These are phyloP conservation scores for Penicillium sp. DNA, from an alignment of 2,329 filamentous ascomycete species.

Conservation along the genomic window DNA sequence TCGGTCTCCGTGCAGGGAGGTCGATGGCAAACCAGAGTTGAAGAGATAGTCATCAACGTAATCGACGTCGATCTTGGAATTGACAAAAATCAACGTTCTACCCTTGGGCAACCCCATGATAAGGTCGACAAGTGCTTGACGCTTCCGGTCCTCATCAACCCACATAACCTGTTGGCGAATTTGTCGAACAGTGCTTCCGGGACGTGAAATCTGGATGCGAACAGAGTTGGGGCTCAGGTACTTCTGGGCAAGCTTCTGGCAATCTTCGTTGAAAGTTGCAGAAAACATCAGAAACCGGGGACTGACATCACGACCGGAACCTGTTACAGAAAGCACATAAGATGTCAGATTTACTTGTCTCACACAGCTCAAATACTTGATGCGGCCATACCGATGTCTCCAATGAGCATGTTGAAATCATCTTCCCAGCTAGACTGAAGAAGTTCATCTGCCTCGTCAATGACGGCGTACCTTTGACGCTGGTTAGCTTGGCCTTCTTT, in stretches of 20 bases:
- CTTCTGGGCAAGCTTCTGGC: slow-evolving; percentile 68
- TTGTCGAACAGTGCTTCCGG: slow-evolving; percentile 74
- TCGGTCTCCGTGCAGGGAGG: slow-evolving; percentile 81
- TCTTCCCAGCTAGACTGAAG: slow-evolving; percentile 71
- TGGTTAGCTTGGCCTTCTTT: neutral
- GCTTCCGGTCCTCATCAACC: slow-evolving; percentile 62
- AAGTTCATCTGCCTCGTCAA: slow-evolving; percentile 96
- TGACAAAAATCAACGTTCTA: slow-evolving; percentile 86
- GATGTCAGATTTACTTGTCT: slow-evolving; percentile 4
- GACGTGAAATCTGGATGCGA: slow-evolving; percentile 78
- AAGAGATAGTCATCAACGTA: slow-evolving; percentile 81
- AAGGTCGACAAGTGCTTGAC: slow-evolving; percentile 63
- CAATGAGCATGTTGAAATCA: slow-evolving; percentile 68
- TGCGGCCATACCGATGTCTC: slow-evolving; percentile 63
- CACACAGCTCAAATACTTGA: too few relatives aligned
- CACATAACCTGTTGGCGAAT: slow-evolving; percentile 71
- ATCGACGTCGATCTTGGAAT: slow-evolving; percentile 71
- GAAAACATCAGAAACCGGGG: slow-evolving; percentile 73
- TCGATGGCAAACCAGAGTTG: slow-evolving; percentile 71
- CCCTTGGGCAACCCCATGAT: slow-evolving; percentile 63
- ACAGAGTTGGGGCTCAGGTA: slow-evolving; percentile 70
- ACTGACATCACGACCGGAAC: slow-evolving; percentile 49
- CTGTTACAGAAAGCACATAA: slow-evolving; percentile 60
- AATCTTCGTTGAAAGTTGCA: slow-evolving; percentile 80
- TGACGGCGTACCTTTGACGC: slow-evolving; percentile 54